Percentiles rank a stretch among this genome's conserved stretches.
Evolutionary conservation across 305 asterid species (phyloP).

Genomic region (Fraxinus nigra): DNA sequence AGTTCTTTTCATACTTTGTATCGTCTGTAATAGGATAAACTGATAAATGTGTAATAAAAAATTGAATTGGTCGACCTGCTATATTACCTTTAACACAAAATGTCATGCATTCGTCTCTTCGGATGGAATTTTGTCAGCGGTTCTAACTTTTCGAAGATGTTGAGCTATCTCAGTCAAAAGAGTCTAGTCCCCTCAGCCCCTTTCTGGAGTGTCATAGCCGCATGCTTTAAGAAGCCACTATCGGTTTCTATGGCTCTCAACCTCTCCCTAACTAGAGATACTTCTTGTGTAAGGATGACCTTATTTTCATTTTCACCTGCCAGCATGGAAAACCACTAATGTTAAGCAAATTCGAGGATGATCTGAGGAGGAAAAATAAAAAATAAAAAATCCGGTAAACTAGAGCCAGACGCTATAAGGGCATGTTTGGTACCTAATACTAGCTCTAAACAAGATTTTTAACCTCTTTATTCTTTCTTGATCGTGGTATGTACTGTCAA

Average conservation of each 20-base stretch:
- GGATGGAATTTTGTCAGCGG: not conserved
- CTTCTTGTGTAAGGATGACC: constrained; percentile 51
- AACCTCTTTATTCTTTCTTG: not conserved
- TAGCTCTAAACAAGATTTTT: no score
- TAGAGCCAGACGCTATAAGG: not conserved
- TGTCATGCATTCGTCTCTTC: constrained; percentile 17
- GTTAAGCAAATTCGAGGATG: not conserved
- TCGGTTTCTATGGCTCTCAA: constrained; percentile 76
- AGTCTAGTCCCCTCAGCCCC: constrained; percentile 62
- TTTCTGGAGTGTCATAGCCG: constrained; percentile 63
- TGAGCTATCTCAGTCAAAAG: constrained; percentile 28
- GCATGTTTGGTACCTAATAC: not conserved
- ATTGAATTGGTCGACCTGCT: not conserved
- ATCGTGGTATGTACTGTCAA: not conserved
- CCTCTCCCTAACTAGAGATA: constrained; percentile 56
- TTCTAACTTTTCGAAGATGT: not conserved
- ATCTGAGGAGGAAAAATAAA: not conserved
- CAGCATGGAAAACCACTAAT: not conserved
- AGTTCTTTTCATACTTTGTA: not conserved
- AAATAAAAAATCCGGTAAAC: not conserved
- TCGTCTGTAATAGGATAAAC: not conserved
- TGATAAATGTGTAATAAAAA: not conserved
- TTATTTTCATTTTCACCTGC: constrained; percentile 36
- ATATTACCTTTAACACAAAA: constrained; percentile 22
- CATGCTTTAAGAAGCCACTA: constrained; percentile 76